Conservation (phyloP, 192 early-diverging fungal species). For the Phlyctochytrium bullatum region DNA sequence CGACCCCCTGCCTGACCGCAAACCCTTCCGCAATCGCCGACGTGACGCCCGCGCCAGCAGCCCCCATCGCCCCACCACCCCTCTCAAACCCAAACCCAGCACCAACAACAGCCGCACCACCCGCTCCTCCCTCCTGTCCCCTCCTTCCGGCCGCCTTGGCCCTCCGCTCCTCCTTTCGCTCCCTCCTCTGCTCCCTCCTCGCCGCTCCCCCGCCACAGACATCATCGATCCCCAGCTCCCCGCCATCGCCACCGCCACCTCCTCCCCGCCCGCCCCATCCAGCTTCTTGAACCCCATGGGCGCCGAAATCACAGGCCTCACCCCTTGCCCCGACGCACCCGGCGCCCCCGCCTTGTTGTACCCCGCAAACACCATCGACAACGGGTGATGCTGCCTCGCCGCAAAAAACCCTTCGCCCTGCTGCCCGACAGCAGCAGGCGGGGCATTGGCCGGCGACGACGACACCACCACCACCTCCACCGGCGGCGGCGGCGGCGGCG, state of each 20-base stretch:
- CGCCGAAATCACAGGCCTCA: constrained; percentile 26
- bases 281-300: constrained; percentile 32
- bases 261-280: constrained; percentile 2
- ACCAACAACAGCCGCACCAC: too few species aligned
- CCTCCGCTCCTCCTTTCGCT: constrained; percentile 14
- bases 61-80: constrained; percentile 5
- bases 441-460: too few species aligned
- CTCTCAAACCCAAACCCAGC: too few species aligned
- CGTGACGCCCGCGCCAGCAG: neutral
- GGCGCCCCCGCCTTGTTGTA: neutral
- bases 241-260: neutral
- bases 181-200: constrained; percentile 5
- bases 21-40: neutral
- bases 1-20: neutral
- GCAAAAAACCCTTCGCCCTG: neutral
- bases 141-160: constrained; percentile 22
- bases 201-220: neutral
- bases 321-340: neutral
- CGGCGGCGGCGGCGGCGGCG: neutral
- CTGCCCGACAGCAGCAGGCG: too few species aligned
- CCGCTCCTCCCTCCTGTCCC: constrained; percentile 5
- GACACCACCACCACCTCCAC: too few species aligned
- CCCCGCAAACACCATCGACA: neutral
- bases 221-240: neutral
- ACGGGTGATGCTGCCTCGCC: neutral